Percentiles rank a stretch among this genome's conserved stretches.
Evolutionary conservation across 1,284 basidiomycete genomes (phyloP).

Genomic region (Microbotryum silenes-acaulis): DNA sequence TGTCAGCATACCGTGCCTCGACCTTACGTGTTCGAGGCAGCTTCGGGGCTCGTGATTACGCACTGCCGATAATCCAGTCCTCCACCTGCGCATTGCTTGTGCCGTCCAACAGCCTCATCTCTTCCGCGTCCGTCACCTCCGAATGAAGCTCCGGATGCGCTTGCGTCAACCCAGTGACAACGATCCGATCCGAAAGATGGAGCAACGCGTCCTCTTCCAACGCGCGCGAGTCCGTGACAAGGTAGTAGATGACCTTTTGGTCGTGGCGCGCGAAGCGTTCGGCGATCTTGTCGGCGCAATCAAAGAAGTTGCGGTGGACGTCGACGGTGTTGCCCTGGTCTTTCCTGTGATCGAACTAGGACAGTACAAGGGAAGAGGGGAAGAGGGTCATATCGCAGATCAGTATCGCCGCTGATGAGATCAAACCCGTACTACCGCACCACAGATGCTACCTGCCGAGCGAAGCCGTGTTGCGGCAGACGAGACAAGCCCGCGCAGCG

Average conservation of each 20-base stretch:
- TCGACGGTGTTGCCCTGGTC: constrained; percentile 16
- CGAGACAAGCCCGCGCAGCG: no score
- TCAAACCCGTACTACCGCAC: no score
- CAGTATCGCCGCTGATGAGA: no score
- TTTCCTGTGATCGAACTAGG: not conserved
- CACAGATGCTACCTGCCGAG: no score
- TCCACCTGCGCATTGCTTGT: constrained; percentile 18
- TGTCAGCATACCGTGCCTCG: no score
- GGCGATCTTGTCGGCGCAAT: constrained; percentile 20
- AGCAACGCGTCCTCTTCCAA: constrained; percentile 15
- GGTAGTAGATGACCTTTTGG: constrained; percentile 20
- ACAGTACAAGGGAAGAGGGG: no score
- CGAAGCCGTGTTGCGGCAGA: no score
- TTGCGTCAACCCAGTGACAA: constrained; percentile 17
- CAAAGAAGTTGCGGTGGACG: constrained; percentile 18
- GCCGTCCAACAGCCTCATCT: constrained; percentile 15
- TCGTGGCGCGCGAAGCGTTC: constrained; percentile 6
- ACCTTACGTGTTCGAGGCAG: no score
- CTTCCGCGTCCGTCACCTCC: not conserved
- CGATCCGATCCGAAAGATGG: constrained; percentile 10
- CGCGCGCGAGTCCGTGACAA: constrained; percentile 15
- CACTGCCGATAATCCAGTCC: constrained; percentile 13
- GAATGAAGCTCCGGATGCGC: constrained; percentile 3
- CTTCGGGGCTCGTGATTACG: no score
- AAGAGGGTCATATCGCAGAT: no score